Evolutionary conservation across 768 basidiomycete species (phyloP), one percentile per base, ranked within the genome.

Genomic region (Hypholoma sublateritium): DNA sequence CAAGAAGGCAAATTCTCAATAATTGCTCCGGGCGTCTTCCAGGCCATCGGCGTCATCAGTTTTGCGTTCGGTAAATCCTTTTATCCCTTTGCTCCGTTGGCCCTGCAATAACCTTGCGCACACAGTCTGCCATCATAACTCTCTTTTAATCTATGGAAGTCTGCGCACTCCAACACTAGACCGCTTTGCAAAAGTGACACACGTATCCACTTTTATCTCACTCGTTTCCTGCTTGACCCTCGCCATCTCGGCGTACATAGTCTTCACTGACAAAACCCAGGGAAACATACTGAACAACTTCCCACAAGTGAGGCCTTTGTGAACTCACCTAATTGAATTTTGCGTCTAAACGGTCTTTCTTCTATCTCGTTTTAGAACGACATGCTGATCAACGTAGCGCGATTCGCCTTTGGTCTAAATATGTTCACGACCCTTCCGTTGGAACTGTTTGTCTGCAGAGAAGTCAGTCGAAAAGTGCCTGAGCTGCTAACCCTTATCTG

Each of bases 221-320:
- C 77, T 98, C 43, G 75, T 95, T 22, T 84, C 90, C n/a, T 98
- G 95, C 67, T 75, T 82, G 60, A 81, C 88, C 45, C 84, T 99
- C 59, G 92, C 93, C 4, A 79, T 95, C 19, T 87, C 93, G 28
- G 95, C 88, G 4, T 98, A 88, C 68, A 69, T 90, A 41, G 88
- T 91, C 13, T 95, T 96, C 72, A 98, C 95, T 9, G 82, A 96
- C 71, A 92, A 87, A 72, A 93, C 89, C 1, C 83, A 87, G 70
- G 96, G 96, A n/a, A 99, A 99, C 66, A 92, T 98, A 52, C 74
- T 99, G 61, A 98, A 98, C 72, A 98, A 98, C 70, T 98, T 98
- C 64, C 80, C 90, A 13, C 72, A 79, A 45, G 93, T 91, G 63
- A 37, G 51, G 53, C 60, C 77, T 12, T 7, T 46, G 32, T 52